These are phyloP conservation scores for Raphanus hybrid DNA, from an alignment of 441 rosid species.

Conservation along the genomic window DNA sequence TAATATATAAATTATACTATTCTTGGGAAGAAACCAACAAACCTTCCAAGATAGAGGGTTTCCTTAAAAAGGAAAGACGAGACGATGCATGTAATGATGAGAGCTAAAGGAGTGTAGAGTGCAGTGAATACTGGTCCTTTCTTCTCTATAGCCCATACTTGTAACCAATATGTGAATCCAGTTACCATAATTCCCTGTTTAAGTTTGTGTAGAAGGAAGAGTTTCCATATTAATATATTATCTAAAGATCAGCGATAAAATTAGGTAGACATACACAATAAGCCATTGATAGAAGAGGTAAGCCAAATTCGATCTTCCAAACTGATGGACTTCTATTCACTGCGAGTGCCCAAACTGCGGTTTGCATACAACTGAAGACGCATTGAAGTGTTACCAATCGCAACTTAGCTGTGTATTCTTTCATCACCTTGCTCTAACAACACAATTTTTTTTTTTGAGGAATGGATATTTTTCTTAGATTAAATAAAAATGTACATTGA, in stretches of 20 bases:
- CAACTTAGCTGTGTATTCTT: constrained; percentile 71
- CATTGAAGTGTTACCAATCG: constrained; percentile 76
- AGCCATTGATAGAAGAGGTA: constrained; percentile 64
- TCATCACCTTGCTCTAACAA: constrained; percentile 47
- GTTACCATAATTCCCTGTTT: constrained; percentile 45
- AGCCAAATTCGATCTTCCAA: constrained; percentile 75
- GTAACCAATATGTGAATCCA: constrained; percentile 44
- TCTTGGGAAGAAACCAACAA: background rate
- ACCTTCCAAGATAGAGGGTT: constrained; percentile 78
- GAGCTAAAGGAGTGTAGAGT: constrained; percentile 81
- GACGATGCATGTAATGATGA: constrained; percentile 64
- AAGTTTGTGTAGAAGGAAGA: background rate
- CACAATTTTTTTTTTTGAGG: background rate
- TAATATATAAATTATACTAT: background rate
- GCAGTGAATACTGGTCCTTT: constrained; percentile 74
- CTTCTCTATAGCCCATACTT: constrained; percentile 48
- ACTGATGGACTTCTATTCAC: constrained; percentile 60
- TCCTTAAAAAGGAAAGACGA: constrained; percentile 74
- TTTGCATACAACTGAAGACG: constrained; percentile 74
- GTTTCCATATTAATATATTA: constrained; percentile 4
- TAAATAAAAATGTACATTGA: background rate
- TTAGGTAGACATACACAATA: constrained; percentile 57
- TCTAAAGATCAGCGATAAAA: background rate
- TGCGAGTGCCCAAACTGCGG: constrained; percentile 64
- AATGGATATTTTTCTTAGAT: background rate